A percentile compares a stretch with the other conserved stretches of the same genome.
phyloP scores from a whole-genome alignment of 169 alveolate species.

The Hepatocystis sp. region DNA sequence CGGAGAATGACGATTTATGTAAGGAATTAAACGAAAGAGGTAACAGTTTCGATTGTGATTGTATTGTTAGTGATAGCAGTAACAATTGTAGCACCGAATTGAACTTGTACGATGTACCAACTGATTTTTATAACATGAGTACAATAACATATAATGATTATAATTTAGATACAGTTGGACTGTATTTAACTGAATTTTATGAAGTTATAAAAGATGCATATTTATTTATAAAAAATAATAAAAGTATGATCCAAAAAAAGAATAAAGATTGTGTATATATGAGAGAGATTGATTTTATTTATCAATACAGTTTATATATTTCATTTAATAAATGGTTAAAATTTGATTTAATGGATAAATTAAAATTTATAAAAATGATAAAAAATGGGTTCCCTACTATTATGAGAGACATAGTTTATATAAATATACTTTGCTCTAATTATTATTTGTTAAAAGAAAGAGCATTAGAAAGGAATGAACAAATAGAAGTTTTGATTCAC shows the following conservation, averaged over 20 bases:
- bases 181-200: conserved; percentile 22
- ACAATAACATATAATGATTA: conserved; percentile 4
- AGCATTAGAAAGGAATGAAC: conserved; percentile 24
- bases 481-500: conserved; percentile 8
- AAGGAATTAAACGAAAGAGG: too few relatives aligned
- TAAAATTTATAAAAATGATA: conserved; percentile 11
- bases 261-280: conserved; percentile 9
- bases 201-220: conserved; percentile 49
- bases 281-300: conserved; percentile 11
- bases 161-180: conserved; percentile 25
- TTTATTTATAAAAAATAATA: conserved; percentile 15
- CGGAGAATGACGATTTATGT: too few relatives aligned
- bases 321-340: conserved; percentile 18
- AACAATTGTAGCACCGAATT: too few relatives aligned
- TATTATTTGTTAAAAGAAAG: conserved; percentile 4
- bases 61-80: too few relatives aligned
- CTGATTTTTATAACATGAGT: too few relatives aligned
- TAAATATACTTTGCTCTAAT: conserved; percentile 19
- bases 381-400: conserved; percentile 21
- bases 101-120: conserved; percentile 15
- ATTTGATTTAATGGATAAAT: conserved; percentile 6
- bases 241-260: too few relatives aligned
- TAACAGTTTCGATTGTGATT: too few relatives aligned
- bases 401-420: conserved; percentile 19
- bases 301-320: conserved; percentile 40